These are phyloP conservation scores for Vitis rotundifolia DNA, from an alignment of 164 flowering plant genomes.

Conservation along the genomic window DNA sequence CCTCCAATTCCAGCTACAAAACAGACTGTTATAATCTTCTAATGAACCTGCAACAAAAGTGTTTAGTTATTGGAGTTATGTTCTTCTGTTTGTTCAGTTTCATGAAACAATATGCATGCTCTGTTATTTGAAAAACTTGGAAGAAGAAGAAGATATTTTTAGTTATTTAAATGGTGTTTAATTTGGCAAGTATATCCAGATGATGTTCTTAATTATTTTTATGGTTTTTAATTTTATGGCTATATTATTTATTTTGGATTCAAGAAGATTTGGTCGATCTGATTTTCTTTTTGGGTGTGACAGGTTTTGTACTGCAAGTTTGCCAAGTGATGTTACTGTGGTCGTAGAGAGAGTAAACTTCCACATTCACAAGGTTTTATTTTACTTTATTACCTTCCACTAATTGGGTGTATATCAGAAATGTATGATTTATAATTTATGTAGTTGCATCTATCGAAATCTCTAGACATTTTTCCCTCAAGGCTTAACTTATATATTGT, in stretches of 20 bases:
- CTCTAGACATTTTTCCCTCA: no score
- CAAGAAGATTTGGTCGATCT: background rate
- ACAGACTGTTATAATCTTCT: no score
- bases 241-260: background rate
- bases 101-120: no score
- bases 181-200: no score
- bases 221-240: background rate
- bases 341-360: conserved; percentile 55
- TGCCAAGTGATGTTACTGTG: conserved; percentile 73
- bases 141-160: no score
- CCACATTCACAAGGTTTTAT: conserved; percentile 84
- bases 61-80: no score
- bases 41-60: no score
- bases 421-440: background rate
- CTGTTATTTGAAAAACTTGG: no score
- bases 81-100: no score
- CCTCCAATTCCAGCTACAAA: no score
- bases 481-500: no score
- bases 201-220: background rate
- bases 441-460: background rate
- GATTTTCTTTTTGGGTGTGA: conserved; percentile 4
- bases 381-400: background rate
- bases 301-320: conserved; percentile 78
- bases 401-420: background rate
- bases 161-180: no score